Conservation (phyloP, 768 basidiomycete genomes). For the Sistotremastrum suecicum region DNA sequence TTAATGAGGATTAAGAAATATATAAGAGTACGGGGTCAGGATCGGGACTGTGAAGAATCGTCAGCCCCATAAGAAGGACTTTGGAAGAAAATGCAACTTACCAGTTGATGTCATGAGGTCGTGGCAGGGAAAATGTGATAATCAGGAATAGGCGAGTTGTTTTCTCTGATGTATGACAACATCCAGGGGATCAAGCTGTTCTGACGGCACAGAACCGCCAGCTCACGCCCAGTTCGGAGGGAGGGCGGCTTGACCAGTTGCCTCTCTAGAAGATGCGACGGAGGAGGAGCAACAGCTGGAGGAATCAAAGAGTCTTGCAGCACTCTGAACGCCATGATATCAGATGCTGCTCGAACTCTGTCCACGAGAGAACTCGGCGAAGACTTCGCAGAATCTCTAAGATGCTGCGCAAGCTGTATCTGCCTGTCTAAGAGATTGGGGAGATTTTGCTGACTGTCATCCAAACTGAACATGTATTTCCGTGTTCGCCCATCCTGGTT, state of each 20-base stretch:
- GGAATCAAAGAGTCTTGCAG: constrained; percentile 73
- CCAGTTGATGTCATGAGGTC: too few relatives aligned
- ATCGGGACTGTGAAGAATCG: too few relatives aligned
- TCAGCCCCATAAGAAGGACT: too few relatives aligned
- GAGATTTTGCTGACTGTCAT: constrained; percentile 71
- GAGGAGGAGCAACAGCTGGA: constrained; percentile 16
- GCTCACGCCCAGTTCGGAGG: constrained; percentile 68
- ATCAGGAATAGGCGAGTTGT: too few relatives aligned
- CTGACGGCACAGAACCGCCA: constrained; percentile 75
- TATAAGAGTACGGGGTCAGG: too few relatives aligned
- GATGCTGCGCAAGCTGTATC: constrained; percentile 34
- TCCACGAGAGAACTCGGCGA: constrained; percentile 20
- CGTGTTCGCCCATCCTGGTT: constrained; percentile 55
- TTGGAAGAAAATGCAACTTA: too few relatives aligned
- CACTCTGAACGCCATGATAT: constrained; percentile 66
- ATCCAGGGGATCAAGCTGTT: constrained; percentile 77
- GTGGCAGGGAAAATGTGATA: too few relatives aligned
- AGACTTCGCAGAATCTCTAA: constrained; percentile 11
- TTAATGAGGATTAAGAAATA: too few relatives aligned
- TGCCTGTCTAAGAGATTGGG: constrained; percentile 50
- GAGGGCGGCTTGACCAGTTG: not conserved
- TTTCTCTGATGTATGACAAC: constrained; percentile 26
- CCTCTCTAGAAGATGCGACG: constrained; percentile 16
- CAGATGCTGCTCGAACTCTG: constrained; percentile 49
- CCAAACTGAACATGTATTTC: constrained; percentile 91